Evolutionary conservation across 495 filamentous ascomycete species (phyloP).

Genomic region (Penicillium verhagenii): DNA sequence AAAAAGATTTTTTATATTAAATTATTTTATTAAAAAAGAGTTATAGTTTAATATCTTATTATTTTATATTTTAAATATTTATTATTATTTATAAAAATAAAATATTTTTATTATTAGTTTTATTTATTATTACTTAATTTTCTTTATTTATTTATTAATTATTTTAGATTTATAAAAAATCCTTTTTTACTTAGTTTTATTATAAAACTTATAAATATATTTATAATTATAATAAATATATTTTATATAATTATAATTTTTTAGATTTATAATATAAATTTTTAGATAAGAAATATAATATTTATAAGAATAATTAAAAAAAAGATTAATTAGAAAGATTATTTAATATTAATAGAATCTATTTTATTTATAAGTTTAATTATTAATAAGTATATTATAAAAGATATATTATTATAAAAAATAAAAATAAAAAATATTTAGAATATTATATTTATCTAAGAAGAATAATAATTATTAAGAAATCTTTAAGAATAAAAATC

Average conservation of each 20-base stretch:
- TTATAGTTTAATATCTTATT: neutral
- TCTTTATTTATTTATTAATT: neutral
- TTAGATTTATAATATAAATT: neutral
- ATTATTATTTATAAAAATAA: too few species aligned
- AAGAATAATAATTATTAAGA: neutral
- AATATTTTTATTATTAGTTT: neutral
- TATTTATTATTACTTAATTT: neutral
- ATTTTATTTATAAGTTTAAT: neutral
- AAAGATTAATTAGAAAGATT: too few species aligned
- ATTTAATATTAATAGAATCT: neutral
- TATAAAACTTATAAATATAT: neutral
- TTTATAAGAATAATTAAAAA: neutral
- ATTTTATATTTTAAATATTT: too few species aligned
- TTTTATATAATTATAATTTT: neutral
- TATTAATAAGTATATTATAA: conserved; percentile 1
- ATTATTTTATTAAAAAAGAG: neutral
- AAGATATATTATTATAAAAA: neutral
- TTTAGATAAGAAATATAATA: neutral
- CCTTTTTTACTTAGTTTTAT: neutral
- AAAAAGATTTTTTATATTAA: neutral
- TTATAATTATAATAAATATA: neutral
- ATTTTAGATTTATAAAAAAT: neutral
- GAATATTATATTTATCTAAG: neutral
- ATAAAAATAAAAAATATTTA: neutral
- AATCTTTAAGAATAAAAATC: neutral